Percentiles rank a stretch among this genome's conserved stretches.
Evolutionary conservation across 352 stramenopile genomes (phyloP).

Genomic region (Thalassiosira allenii): DNA sequence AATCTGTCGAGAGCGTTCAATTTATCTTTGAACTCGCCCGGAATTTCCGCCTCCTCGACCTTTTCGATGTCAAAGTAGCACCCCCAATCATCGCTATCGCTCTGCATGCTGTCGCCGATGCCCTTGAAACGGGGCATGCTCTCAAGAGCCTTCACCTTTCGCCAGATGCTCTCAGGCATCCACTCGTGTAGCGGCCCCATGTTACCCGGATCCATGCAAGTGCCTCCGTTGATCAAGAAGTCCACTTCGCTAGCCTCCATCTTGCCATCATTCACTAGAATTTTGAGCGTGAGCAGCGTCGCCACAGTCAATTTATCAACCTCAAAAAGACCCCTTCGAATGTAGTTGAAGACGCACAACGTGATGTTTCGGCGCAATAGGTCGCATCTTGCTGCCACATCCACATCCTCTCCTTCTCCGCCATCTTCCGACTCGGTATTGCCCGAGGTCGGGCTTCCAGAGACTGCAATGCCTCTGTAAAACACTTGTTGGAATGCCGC

Average conservation of each 20-base stretch:
- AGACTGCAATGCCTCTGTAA: slow-evolving; percentile 91
- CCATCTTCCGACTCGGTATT: slow-evolving; percentile 61
- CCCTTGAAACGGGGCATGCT: slow-evolving; percentile 92
- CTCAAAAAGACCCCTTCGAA: slow-evolving; percentile 94
- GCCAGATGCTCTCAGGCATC: slow-evolving; percentile 93
- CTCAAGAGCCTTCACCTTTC: slow-evolving; percentile 90
- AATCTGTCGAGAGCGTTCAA: slow-evolving; percentile 94
- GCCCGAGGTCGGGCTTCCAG: slow-evolving; percentile 89
- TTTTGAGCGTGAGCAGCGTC: slow-evolving; percentile 95
- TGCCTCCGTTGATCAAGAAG: slow-evolving; percentile 94
- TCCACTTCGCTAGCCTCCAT: slow-evolving; percentile 93
- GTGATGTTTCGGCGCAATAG: slow-evolving; percentile 92
- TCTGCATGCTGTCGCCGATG: slow-evolving; percentile 95
- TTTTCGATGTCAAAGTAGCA: slow-evolving; percentile 96
- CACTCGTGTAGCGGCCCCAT: slow-evolving; percentile 88
- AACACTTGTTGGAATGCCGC: slow-evolving; percentile 96
- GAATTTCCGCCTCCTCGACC: slow-evolving; percentile 92
- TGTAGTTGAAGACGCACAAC: slow-evolving; percentile 96
- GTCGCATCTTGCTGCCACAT: slow-evolving; percentile 90
- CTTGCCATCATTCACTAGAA: slow-evolving; percentile 91
- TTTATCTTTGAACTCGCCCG: slow-evolving; percentile 96
- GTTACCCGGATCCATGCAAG: slow-evolving; percentile 84
- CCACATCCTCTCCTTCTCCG: slow-evolving; percentile 84
- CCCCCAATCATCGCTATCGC: slow-evolving; percentile 95
- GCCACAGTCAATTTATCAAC: slow-evolving; percentile 96